phyloP scores from a whole-genome alignment of 140 eudicot species.

The Anethum foeniculum region DNA sequence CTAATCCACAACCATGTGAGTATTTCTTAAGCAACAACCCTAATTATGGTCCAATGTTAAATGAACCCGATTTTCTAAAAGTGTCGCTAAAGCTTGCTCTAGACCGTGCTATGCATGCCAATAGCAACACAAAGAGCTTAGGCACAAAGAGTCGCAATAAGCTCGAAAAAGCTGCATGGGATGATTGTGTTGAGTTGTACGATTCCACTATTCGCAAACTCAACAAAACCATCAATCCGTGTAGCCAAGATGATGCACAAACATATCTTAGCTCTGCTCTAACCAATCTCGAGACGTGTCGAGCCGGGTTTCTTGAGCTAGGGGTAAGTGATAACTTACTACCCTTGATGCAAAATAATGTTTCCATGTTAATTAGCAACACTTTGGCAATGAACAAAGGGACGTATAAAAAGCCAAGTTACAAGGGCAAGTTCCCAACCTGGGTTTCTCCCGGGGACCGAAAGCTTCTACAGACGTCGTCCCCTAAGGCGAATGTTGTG shows the following conservation, averaged over 20 bases:
- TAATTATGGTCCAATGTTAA: conserved; percentile 29
- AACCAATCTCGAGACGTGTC: conserved; percentile 64
- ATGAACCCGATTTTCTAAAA: conserved; percentile 50
- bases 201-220: conserved; percentile 34
- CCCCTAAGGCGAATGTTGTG: conserved; percentile 41
- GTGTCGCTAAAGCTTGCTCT: conserved; percentile 40
- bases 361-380: conserved; percentile 54
- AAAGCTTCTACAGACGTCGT: conserved; percentile 44
- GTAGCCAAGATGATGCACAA: conserved; percentile 49
- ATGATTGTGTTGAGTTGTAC: conserved; percentile 68
- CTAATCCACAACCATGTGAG: conserved; percentile 60
- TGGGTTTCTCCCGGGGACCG: conserved; percentile 63
- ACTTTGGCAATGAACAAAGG: conserved; percentile 53
- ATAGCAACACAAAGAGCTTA: conserved; percentile 26
- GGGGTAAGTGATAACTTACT: conserved; percentile 43
- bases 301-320: conserved; percentile 45
- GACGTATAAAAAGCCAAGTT: conserved; percentile 12
- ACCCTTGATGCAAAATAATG: conserved; percentile 52
- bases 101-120: conserved; percentile 41
- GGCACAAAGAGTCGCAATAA: conserved; percentile 53
- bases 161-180: conserved; percentile 71
- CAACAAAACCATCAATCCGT: conserved; percentile 48
- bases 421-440: conserved; percentile 40
- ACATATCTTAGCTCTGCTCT: conserved; percentile 73
- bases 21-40: conserved; percentile 35